Percentiles rank a stretch among this genome's conserved stretches.
phyloP scores from a whole-genome alignment of 768 basidiomycete genomes.

The Lactarius sp. region DNA sequence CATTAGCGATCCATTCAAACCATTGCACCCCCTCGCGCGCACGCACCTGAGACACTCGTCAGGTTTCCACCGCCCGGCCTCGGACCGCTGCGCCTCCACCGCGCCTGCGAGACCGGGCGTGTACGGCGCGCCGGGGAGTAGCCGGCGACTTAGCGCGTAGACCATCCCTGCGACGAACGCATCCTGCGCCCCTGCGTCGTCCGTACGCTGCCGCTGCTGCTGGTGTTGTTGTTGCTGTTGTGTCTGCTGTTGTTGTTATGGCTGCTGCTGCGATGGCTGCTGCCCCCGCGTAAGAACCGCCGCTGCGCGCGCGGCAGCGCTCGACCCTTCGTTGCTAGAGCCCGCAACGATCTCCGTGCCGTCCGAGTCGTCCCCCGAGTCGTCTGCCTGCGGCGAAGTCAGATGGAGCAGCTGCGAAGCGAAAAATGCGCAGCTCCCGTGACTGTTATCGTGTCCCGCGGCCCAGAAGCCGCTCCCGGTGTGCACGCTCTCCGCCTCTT shows the following conservation, averaged over 20 bases:
- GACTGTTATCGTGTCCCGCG: constrained; percentile 43
- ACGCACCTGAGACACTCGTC: constrained; percentile 76
- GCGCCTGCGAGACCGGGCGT: constrained; percentile 43
- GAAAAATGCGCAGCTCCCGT: constrained; percentile 54
- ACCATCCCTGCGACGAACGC: constrained; percentile 89
- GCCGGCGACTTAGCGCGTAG: constrained; percentile 64
- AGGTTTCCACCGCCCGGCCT: constrained; percentile 60
- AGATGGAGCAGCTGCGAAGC: constrained; percentile 26
- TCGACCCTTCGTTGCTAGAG: constrained; percentile 29
- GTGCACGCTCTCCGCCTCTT: constrained; percentile 42
- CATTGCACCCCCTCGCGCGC: not conserved
- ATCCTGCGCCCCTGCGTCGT: constrained; percentile 75
- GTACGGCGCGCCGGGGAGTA: constrained; percentile 75
- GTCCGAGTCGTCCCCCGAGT: constrained; percentile 52
- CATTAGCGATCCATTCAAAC: not conserved
- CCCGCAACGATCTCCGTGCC: constrained; percentile 23
- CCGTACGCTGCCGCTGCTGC: constrained; percentile 33
- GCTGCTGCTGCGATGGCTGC: not conserved
- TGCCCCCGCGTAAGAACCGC: not conserved
- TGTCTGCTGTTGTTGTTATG: not conserved
- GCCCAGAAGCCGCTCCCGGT: constrained; percentile 81
- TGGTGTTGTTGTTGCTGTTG: not conserved
- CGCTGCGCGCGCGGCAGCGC: constrained; percentile 21
- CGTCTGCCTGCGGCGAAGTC: constrained; percentile 41
- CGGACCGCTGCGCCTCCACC: constrained; percentile 24